phyloP scores from a whole-genome alignment of 352 stramenopile species.

The Pythium guiyangense region DNA sequence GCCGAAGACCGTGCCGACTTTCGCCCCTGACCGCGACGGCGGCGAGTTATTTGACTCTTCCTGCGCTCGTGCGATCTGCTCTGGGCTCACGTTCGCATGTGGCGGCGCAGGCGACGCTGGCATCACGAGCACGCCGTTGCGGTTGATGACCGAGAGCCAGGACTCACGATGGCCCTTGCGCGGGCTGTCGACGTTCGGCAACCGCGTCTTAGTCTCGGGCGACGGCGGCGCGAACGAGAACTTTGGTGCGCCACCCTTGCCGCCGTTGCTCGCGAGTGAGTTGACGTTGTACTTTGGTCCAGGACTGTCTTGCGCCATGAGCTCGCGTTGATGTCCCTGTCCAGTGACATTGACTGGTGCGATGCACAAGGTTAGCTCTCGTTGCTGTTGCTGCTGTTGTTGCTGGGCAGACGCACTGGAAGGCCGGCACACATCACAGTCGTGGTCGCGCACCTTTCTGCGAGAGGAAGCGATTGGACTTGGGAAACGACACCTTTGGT shows the following conservation, averaged over 20 bases:
- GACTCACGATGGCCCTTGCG: conserved; percentile 64
- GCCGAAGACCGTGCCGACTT: conserved; percentile 54
- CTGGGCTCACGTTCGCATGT: conserved; percentile 9
- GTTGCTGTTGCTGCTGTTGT: neutral
- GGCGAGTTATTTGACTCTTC: conserved; percentile 21
- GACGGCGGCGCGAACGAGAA: conserved; percentile 66
- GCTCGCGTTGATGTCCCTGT: conserved; percentile 57
- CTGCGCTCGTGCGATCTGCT: conserved; percentile 11
- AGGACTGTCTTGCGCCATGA: conserved; percentile 72
- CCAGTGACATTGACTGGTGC: conserved; percentile 61
- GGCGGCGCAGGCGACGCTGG: conserved; percentile 31
- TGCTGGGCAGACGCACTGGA: neutral
- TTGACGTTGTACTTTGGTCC: conserved; percentile 83
- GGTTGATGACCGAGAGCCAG: conserved; percentile 80
- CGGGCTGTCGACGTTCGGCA: conserved; percentile 50
- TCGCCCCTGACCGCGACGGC: conserved; percentile 13
- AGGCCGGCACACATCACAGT: neutral
- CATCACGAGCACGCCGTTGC: conserved; percentile 77
- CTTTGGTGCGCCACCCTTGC: conserved; percentile 39
- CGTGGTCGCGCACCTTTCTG: conserved; percentile 56
- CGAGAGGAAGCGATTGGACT: conserved; percentile 74
- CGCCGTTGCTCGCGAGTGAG: conserved; percentile 43
- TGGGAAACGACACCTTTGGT: conserved; percentile 72
- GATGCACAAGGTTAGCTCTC: too few relatives aligned
- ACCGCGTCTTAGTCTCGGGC: conserved; percentile 41